These are phyloP conservation scores for Rutidosis leptorrhynchoides DNA, from an alignment of 129 eudicot species.

Conservation along the genomic window DNA sequence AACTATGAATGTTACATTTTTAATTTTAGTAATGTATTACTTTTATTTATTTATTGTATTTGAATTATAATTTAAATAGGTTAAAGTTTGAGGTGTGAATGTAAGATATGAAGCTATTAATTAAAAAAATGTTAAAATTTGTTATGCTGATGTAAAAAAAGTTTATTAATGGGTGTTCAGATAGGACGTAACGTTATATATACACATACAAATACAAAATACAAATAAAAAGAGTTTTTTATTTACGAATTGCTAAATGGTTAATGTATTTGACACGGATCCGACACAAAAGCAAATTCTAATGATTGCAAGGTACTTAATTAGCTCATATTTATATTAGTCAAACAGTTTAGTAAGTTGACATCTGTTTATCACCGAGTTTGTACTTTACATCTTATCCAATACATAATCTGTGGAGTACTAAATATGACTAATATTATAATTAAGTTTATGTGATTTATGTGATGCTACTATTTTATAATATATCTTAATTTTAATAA, in stretches of 20 bases:
- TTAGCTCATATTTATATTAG: not conserved
- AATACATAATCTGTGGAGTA: not conserved
- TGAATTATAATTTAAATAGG: too few relatives aligned
- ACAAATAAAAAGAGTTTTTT: too few relatives aligned
- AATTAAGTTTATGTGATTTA: not conserved
- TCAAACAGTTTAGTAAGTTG: slow-evolving; percentile 23
- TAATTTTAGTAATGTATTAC: too few relatives aligned
- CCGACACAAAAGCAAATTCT: slow-evolving; percentile 30
- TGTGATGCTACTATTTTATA: not conserved
- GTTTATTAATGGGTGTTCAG: too few relatives aligned
- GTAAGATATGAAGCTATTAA: too few relatives aligned
- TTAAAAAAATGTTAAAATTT: too few relatives aligned
- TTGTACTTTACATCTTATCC: slow-evolving; percentile 23
- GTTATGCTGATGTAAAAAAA: too few relatives aligned
- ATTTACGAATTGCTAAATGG: not conserved
- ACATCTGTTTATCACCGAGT: not conserved
- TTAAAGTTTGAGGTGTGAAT: too few relatives aligned
- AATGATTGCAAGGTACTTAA: slow-evolving; percentile 30
- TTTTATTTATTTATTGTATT: too few relatives aligned
- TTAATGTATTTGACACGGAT: not conserved
- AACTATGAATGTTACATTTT: too few relatives aligned
- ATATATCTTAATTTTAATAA: too few relatives aligned
- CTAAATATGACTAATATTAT: not conserved
- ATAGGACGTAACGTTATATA: too few relatives aligned
- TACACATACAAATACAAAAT: not conserved